Conservation (phyloP, 176 grass and related monocot genomes). For the Zea luxurians region DNA sequence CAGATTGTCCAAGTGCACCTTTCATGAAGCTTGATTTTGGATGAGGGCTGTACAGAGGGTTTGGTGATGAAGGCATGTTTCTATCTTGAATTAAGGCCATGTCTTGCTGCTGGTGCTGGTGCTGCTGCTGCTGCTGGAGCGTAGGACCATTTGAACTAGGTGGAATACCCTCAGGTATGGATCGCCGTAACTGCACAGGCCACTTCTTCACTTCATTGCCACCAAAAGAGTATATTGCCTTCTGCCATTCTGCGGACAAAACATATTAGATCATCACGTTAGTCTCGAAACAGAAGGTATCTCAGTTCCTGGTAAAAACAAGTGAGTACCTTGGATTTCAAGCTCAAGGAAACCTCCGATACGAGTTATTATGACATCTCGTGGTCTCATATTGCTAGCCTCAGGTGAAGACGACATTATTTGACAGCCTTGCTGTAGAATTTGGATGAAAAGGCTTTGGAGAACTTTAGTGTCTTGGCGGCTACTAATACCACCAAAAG, state of each 20-base stretch:
- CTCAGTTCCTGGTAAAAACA: slow-evolving; percentile 14
- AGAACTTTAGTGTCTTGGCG: slow-evolving; percentile 96
- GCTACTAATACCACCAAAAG: slow-evolving; percentile 94
- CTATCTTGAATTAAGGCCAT: slow-evolving; percentile 83
- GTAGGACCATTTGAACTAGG: slow-evolving; percentile 61
- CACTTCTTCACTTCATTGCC: slow-evolving; percentile 96
- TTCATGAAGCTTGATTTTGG: slow-evolving; percentile 89
- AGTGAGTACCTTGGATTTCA: slow-evolving; percentile 85
- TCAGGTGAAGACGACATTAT: slow-evolving; percentile 80
- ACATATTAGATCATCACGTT: slow-evolving; percentile 33
- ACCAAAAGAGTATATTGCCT: slow-evolving; percentile 83
- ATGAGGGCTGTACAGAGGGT: slow-evolving; percentile 73
- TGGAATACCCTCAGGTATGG: slow-evolving; percentile 67
- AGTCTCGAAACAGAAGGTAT: slow-evolving; percentile 11
- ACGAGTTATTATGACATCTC: slow-evolving; percentile 86
- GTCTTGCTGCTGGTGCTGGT: slow-evolving; percentile 58
- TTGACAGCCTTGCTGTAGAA: slow-evolving; percentile 95
- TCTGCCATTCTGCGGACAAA: slow-evolving; percentile 86
- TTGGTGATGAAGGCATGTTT: slow-evolving; percentile 79
- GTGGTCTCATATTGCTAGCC: slow-evolving; percentile 54
- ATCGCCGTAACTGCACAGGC: slow-evolving; percentile 79
- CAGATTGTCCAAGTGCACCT: slow-evolving; percentile 56
- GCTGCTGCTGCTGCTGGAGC: slow-evolving; percentile 51
- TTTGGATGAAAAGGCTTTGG: slow-evolving; percentile 94
- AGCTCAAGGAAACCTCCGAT: slow-evolving; percentile 95